Evolutionary conservation across 164 flowering plant genomes (phyloP).

Genomic region (Akebia trifoliata): DNA sequence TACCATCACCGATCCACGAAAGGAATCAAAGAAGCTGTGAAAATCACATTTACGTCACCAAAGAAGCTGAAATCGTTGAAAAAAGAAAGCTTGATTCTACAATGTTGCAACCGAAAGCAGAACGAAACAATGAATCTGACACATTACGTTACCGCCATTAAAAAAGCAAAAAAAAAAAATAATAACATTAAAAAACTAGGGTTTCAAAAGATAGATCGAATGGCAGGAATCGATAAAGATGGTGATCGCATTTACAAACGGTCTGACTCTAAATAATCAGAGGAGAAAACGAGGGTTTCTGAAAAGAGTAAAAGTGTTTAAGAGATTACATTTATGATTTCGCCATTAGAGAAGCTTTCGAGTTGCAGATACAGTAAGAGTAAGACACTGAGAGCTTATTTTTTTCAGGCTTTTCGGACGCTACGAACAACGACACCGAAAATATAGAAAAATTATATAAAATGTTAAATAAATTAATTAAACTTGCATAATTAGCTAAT

Average conservation of each 20-base stretch:
- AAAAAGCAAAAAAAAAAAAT: background rate
- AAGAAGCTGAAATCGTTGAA: background rate
- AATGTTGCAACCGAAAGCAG: background rate
- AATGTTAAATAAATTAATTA: background rate
- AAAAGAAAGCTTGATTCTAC: background rate
- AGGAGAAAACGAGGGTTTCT: background rate
- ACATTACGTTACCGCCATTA: constrained; percentile 1
- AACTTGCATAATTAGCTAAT: too few relatives aligned
- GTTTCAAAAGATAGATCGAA: background rate
- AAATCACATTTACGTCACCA: constrained; percentile 9
- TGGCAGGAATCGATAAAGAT: background rate
- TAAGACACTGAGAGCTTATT: background rate
- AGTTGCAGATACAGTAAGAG: constrained; percentile 15
- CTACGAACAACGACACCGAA: constrained; percentile 17
- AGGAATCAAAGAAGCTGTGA: constrained; percentile 21
- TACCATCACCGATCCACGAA: constrained; percentile 25
- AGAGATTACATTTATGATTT: constrained; percentile 1
- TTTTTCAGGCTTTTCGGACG: background rate
- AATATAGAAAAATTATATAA: constrained; percentile 12
- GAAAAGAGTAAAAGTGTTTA: background rate
- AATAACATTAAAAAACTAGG: constrained; percentile 7
- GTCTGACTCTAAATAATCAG: background rate
- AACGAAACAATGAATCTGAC: background rate
- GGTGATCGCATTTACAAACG: background rate
- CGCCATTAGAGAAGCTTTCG: constrained; percentile 10